phyloP scores from a whole-genome alignment of 805 yeast species.

The Cephaloascus fragrans region DNA sequence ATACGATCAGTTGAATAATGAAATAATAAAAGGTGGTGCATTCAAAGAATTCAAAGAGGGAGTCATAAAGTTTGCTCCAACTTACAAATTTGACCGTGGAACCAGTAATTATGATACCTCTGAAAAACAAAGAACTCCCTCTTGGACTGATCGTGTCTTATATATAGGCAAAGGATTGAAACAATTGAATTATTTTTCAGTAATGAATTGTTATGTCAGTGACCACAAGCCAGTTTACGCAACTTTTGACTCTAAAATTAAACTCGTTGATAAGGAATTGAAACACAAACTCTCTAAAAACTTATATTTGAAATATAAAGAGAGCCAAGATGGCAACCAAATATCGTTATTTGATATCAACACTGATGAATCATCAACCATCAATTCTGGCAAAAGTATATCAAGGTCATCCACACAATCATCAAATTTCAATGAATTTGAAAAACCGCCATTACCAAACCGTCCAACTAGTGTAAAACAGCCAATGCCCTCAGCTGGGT shows the following conservation, averaged over 20 bases:
- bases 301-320: constrained; percentile 19
- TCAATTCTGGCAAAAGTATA: constrained; percentile 13
- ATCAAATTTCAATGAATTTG: constrained; percentile 6
- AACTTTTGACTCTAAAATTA: constrained; percentile 56
- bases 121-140: constrained; percentile 87
- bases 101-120: constrained; percentile 75
- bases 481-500: constrained; percentile 3
- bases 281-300: constrained; percentile 16
- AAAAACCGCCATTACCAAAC: constrained; percentile 14
- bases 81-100: constrained; percentile 87
- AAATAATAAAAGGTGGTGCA: constrained; percentile 62
- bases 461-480: constrained; percentile 8
- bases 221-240: constrained; percentile 94
- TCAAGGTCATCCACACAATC: background rate
- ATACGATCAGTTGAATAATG: constrained; percentile 70
- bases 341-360: constrained; percentile 11
- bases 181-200: constrained; percentile 63
- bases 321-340: constrained; percentile 13
- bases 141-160: constrained; percentile 92
- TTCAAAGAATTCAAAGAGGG: constrained; percentile 72
- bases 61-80: constrained; percentile 72
- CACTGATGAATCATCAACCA: constrained; percentile 19
- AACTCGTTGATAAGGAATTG: constrained; percentile 45
- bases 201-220: constrained; percentile 50
- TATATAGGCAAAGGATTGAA: constrained; percentile 47